Conservation (phyloP, 2,329 filamentous ascomycete species). For the Polytolypa hystricis region DNA sequence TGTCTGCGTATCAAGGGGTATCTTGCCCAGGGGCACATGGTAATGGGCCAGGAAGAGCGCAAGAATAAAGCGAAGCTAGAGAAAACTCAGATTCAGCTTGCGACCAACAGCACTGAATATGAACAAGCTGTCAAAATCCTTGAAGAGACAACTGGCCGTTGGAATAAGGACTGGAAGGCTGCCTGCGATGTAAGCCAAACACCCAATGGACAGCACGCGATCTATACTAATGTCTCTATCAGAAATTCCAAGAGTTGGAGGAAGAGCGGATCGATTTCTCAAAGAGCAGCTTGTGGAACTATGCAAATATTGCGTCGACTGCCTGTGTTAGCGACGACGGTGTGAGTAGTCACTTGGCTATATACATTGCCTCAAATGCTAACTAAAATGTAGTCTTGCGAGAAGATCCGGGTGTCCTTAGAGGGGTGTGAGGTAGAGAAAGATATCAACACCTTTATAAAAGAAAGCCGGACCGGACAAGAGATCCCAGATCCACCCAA, state of each 20-base stretch:
- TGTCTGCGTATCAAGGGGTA: conserved; percentile 98
- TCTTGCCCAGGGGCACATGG: conserved; percentile 96
- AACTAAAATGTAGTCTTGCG: conserved; percentile 54
- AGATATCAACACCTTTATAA: conserved; percentile 83
- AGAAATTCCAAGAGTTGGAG: conserved; percentile 98
- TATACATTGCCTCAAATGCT: too few relatives aligned
- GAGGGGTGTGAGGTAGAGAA: conserved; percentile 96
- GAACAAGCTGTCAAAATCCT: conserved; percentile 84
- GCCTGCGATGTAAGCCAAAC: conserved; percentile 59
- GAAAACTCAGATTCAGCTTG: conserved; percentile 94
- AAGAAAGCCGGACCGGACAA: conserved; percentile 78
- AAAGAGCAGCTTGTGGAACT: conserved; percentile 95
- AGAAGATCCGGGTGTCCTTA: conserved; percentile 85
- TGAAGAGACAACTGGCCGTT: conserved; percentile 87
- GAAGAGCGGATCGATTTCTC: conserved; percentile 95
- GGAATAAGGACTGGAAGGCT: conserved; percentile 98
- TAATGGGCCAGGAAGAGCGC: conserved; percentile 97
- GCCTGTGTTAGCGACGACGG: conserved; percentile 96
- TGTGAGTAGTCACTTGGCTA: conserved; percentile 28
- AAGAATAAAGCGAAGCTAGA: conserved; percentile 98
- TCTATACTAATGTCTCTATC: conserved; percentile 14
- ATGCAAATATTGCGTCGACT: conserved; percentile 92
- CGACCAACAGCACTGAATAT: conserved; percentile 83
- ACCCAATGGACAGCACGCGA: not conserved
- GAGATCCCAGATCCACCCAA: conserved; percentile 95